Base-by-base conservation (phyloP, 495 filamentous ascomycete genomes). In the Lasiosphaeria miniovina region DNA sequence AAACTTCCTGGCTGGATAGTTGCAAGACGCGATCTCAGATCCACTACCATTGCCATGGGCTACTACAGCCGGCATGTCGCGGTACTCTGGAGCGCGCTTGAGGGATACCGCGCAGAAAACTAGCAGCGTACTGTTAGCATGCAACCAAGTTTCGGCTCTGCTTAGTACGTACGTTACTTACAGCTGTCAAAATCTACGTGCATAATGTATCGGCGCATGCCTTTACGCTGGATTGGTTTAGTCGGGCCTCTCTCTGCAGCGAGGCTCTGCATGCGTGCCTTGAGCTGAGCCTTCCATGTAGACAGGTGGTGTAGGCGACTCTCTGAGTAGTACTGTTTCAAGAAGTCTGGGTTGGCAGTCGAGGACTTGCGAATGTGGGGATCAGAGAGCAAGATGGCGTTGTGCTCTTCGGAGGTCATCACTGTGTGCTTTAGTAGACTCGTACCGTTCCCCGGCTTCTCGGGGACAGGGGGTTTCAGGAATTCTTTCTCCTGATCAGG, bases 181-280 rank as follows among this genome's bases (percentile, higher is more conserved):
- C 61, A 98, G 69, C 89, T 91, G 71, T 98, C 94, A 67, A 98
- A 98, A 67, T 98, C 94, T 36, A 98, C 90, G 68, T 98, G 94
- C 62, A 98, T 82, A 51, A 98, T 84, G 62, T 97, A 98, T 61
- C 90, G 75, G 58, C 94, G 79, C 31, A 86, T 74, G 2, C 89
- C 88, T 54, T 76, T 79, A 14, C 71, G 68, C 58, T 69, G 75
- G 36, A 53, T 45, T 36, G 80, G 60, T 49, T 76, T 78, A n/a
- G 65, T 65, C 0, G 65, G 72, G 0, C 76, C 68, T 3, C 81
- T 77, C 58, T 93, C 89, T 3, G 83, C 82, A 10, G 91, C 84
- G 61, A 93, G 77, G 12, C 79, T 84, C 72, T 95, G 91, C 54
- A 98, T 84, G 65, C 89, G 85, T 10, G 90, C 85, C 70, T 96